Evolutionary conservation across 1,284 basidiomycete species (phyloP), one percentile per base, ranked within the genome.

Genomic region (Jaminaea rosea): DNA sequence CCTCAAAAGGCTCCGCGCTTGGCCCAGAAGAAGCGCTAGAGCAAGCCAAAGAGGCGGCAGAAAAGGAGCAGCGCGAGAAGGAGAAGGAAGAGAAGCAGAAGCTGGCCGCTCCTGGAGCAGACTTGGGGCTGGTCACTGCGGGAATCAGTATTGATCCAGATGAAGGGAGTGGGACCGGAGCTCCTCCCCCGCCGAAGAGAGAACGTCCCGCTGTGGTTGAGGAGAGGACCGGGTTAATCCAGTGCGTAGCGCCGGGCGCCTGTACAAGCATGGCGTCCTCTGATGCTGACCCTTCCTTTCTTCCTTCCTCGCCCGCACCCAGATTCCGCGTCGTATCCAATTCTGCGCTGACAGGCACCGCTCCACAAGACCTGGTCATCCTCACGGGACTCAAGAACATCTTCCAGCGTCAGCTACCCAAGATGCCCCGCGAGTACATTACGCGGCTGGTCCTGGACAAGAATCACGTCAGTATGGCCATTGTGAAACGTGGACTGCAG

Each of bases 371-470:
- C 19, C 78, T 86, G 34, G 84, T 97, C 52, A 84, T 98, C 49
- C 80, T 97, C 44, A 91, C 91, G 0, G 90, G 91, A 10, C 80
- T 97, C 56, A 98, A 97, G 77, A 93, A 90, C 23, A 83, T 98
- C 23, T 98, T 98, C 71, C 93, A 96, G 74, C 88, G 89, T 60
- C 94, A 99, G 75, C 77, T 99, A 5, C 94, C 94, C 7, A 97
- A 97, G 76, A 98, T 99, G 94, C 94, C 94, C 19, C 80, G 91
- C 67, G 94, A 98, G 74, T 98, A 99, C 69, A 99, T 99, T 61
- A 89, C 94, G 1, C 83, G 94, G 31, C 80, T 98, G 13, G 93
- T 98, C 0, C 88, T 91, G 59, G 93, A 98, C 73, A 79, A 81
- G 36, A 94, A 92, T 68, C 94, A 94, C 44, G 86, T 86, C 70